Conservation (phyloP, 169 alveolate genomes). For the Eimeria sp. region DNA sequence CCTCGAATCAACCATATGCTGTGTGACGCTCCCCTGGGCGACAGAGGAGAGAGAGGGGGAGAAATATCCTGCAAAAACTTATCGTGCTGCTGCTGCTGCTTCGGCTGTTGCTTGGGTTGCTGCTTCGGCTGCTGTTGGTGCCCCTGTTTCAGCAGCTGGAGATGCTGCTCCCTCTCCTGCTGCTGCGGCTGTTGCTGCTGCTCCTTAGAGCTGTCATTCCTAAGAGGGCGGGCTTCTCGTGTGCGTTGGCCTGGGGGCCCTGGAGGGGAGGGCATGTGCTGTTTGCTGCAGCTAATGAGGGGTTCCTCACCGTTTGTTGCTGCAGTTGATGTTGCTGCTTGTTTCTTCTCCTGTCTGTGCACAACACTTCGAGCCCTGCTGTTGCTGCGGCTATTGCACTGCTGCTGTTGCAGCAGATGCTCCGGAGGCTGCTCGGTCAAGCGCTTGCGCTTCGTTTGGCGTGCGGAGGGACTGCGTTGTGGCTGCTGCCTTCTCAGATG, state of each 20-base stretch:
- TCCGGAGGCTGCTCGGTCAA: slow-evolving; percentile 7
- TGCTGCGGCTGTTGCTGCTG: slow-evolving; percentile 21
- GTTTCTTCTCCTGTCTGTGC: neutral
- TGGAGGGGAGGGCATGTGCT: neutral
- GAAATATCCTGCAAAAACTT: neutral
- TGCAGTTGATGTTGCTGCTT: neutral
- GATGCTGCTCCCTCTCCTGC: neutral
- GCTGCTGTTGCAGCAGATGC: slow-evolving; percentile 44
- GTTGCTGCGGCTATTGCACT: neutral
- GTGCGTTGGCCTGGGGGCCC: neutral
- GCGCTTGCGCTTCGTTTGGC: slow-evolving; percentile 38
- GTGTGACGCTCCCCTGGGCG: neutral
- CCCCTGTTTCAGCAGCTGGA: too few relatives aligned
- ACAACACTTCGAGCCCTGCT: neutral
- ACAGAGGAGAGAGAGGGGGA: neutral
- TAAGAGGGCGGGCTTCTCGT: neutral
- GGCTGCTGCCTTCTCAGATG: neutral
- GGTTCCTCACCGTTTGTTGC: neutral
- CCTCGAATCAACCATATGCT: neutral
- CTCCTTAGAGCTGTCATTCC: neutral
- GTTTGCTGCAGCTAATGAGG: neutral
- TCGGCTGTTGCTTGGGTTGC: neutral
- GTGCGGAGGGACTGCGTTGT: slow-evolving; percentile 44
- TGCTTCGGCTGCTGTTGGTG: too few relatives aligned
- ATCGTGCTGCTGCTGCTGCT: neutral